Evolutionary conservation across 2,329 filamentous ascomycete genomes (phyloP).

Genomic region (Trematosphaeria pertusa): DNA sequence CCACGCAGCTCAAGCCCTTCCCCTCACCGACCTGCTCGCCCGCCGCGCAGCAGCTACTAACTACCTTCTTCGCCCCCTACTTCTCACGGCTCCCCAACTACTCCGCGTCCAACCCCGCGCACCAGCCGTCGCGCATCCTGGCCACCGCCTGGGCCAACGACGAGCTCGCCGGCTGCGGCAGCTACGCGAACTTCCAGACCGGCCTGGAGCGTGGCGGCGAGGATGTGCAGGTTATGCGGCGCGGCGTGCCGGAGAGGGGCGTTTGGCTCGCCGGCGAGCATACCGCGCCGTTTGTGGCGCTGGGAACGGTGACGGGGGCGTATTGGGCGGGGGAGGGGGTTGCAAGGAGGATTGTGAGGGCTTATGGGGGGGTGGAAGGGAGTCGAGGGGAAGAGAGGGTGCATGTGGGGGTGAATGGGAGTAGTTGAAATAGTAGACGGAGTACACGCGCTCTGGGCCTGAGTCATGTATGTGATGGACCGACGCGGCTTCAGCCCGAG

Average conservation of each 20-base stretch:
- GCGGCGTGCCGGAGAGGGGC: slow-evolving; percentile 66
- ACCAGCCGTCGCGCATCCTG: slow-evolving; percentile 68
- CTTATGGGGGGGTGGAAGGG: slow-evolving; percentile 49
- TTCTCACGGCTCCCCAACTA: slow-evolving; percentile 78
- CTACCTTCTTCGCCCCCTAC: slow-evolving; percentile 77
- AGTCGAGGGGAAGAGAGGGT: not conserved
- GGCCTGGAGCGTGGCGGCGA: slow-evolving; percentile 73
- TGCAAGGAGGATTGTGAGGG: slow-evolving; percentile 67
- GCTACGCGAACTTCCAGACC: slow-evolving; percentile 85
- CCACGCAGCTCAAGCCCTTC: slow-evolving; percentile 28
- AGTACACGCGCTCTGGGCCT: too few species aligned
- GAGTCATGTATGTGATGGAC: too few species aligned
- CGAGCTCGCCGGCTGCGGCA: slow-evolving; percentile 79
- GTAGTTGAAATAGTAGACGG: too few species aligned
- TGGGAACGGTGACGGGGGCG: slow-evolving; percentile 88
- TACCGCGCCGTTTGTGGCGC: slow-evolving; percentile 84
- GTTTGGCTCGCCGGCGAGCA: slow-evolving; percentile 92
- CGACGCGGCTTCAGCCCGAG: too few species aligned
- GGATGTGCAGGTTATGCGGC: slow-evolving; percentile 69
- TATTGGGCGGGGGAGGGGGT: slow-evolving; percentile 90
- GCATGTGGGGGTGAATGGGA: too few species aligned
- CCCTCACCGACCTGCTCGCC: slow-evolving; percentile 50
- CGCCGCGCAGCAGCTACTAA: slow-evolving; percentile 57
- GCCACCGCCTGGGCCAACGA: slow-evolving; percentile 82
- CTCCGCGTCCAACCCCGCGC: slow-evolving; percentile 58